A percentile compares a stretch with the other conserved stretches of the same genome.
Evolutionary conservation across 1,139 yeast genomes (phyloP).

Genomic region (Blastobotrys buckinghamii): DNA sequence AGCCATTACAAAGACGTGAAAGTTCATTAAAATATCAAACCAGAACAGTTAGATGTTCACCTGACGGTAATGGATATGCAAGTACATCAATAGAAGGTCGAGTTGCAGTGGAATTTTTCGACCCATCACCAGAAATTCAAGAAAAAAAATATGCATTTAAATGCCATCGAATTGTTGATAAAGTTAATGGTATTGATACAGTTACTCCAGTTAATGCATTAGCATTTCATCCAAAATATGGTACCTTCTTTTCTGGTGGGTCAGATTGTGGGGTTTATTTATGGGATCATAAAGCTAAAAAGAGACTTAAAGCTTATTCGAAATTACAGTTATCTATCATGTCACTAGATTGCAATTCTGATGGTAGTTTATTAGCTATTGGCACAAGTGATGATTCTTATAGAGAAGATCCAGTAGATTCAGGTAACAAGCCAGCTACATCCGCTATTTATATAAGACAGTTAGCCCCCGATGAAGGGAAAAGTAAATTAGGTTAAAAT

Average conservation of each 20-base stretch:
- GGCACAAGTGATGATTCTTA: slow-evolving; percentile 35
- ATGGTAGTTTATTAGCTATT: slow-evolving; percentile 43
- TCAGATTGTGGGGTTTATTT: slow-evolving; percentile 70
- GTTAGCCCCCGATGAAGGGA: slow-evolving; percentile 14
- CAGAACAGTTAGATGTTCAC: slow-evolving; percentile 52
- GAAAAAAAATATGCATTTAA: slow-evolving; percentile 68
- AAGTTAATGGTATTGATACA: slow-evolving; percentile 45
- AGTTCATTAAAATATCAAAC: slow-evolving; percentile 73
- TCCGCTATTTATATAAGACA: slow-evolving; percentile 19
- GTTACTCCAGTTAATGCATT: slow-evolving; percentile 76
- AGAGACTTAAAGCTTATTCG: slow-evolving; percentile 54
- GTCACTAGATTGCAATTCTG: slow-evolving; percentile 36
- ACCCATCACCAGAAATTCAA: slow-evolving; percentile 45
- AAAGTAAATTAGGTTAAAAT: slow-evolving; percentile 3
- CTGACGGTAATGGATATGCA: slow-evolving; percentile 61
- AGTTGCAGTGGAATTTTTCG: slow-evolving; percentile 71
- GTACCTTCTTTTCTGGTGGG: slow-evolving; percentile 67
- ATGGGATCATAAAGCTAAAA: slow-evolving; percentile 68
- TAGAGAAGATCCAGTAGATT: slow-evolving; percentile 21
- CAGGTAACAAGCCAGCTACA: slow-evolving; percentile 19
- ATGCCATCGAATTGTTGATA: slow-evolving; percentile 58
- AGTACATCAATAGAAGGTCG: slow-evolving; percentile 84
- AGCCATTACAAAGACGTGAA: slow-evolving; percentile 51
- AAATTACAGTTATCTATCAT: slow-evolving; percentile 48
- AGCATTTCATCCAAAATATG: slow-evolving; percentile 44